A percentile compares a stretch with the other conserved stretches of the same genome.
Conservation (phyloP, 2,329 filamentous ascomycete genomes). For the Trichothecium roseum region DNA sequence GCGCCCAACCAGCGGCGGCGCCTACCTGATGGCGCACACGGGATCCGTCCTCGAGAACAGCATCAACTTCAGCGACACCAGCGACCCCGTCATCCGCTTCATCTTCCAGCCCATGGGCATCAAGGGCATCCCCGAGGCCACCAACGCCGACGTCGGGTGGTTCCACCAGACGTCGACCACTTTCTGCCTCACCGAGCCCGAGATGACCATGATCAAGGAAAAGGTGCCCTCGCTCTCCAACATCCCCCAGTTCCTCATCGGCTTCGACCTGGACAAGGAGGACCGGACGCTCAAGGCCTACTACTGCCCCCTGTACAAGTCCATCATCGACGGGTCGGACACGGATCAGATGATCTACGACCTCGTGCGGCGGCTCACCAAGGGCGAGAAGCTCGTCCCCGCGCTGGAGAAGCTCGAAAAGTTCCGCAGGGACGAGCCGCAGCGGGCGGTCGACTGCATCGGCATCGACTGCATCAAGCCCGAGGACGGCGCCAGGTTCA, state of each 20-base stretch:
- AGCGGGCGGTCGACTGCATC: constrained; percentile 13
- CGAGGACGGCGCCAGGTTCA: constrained; percentile 13
- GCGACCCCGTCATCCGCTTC: constrained; percentile 1
- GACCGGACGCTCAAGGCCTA: constrained; percentile 13
- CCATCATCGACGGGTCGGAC: constrained; percentile 10
- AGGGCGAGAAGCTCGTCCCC: constrained; percentile 7
- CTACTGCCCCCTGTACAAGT: constrained; percentile 15
- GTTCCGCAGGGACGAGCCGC: constrained; percentile 9
- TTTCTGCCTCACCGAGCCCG: constrained; percentile 11
- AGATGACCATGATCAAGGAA: constrained; percentile 4
- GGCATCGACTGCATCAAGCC: constrained; percentile 16
- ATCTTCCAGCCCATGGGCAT: constrained; percentile 3
- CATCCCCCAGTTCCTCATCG: constrained; percentile 13
- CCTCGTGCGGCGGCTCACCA: constrained; percentile 10
- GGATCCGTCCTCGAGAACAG: constrained; percentile 2
- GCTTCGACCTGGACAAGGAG: constrained; percentile 13
- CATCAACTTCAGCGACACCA: constrained; percentile 2
- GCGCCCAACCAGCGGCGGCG: background rate
- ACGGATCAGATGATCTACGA: constrained; percentile 11
- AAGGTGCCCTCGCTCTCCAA: constrained; percentile 9
- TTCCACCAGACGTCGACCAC: constrained; percentile 11
- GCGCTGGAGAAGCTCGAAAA: constrained; percentile 10
- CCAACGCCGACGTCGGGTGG: constrained; percentile 6
- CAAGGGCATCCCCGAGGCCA: constrained; percentile 2
- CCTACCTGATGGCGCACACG: constrained; percentile 2